Evolutionary conservation across 1,284 basidiomycete species (phyloP), one percentile per base, ranked within the genome.

Genomic region (Malassezia sp.): DNA sequence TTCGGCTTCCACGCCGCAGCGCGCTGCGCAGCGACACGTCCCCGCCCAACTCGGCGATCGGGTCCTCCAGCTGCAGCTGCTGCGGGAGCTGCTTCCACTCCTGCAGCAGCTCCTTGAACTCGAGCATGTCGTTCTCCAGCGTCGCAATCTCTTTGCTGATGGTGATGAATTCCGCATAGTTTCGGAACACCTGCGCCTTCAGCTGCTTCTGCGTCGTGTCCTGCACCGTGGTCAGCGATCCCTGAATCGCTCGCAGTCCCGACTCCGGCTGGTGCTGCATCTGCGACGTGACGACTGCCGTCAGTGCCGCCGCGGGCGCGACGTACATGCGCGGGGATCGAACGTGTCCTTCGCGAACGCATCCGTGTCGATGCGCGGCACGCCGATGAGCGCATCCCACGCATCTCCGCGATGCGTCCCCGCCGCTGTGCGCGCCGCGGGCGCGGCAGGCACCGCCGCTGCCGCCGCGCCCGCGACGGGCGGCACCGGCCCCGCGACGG

Each of bases 61-160:
- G 50, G 33, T 67, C 62, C 21, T 65, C 59, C 8, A 65, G 37
- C 40, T 66, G 57, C 5, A 68, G 52, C 17, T 58, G 58, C 12
- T 61, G 60, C 0, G 63, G 66, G 9, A 69, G 48, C 26, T 54
- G 49, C 50, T 60, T 89, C 84, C 90, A 97, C 65, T 97, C 93
- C 12, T 82, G 82, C 1, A 97, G 75, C 3, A 85, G 79, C 50
- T 91, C 86, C 69, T 95, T 96, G 68, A 97, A 80, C 67, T 96
- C 90, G 28, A 96, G 78, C 84, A 96, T 87, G 70, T 96, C 90
- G 67, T 91, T 95, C 74, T 97, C 91, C 10, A 99, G 77, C 0
- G 85, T 84, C 6, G 85, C 84, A 36, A 97, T 91, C 72, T 97
- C 93, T 66, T 96, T 97, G 7, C 89, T 93, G 35, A 97, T 87